Base-by-base conservation (phyloP, 2,329 filamentous ascomycete genomes). In the Fusarium nurragi region DNA sequence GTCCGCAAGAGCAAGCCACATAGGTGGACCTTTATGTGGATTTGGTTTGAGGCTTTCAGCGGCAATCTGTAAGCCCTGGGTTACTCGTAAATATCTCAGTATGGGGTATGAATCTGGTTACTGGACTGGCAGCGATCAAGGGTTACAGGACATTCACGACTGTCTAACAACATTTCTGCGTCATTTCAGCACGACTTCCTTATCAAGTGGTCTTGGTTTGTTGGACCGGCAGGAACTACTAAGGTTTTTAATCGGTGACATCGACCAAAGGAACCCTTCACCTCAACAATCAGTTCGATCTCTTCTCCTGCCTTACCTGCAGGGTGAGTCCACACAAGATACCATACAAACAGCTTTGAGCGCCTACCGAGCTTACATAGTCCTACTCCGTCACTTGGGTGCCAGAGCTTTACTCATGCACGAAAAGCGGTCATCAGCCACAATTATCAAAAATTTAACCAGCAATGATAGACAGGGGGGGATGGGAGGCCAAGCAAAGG, bases 1-100 rank as follows among this genome's bases (percentile, higher is more conserved):
- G 11, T 66, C 73, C 5, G 57, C 59, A 9, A 54, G 69, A 19
- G 63, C 57, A 6, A 46, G 64, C 8, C 54, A 65, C 22, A 40
- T 79, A 7, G 69, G 75, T 13, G 39, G 60, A 0, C 41, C 70
- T 3, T 59, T 81, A 10, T 71, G 73, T 38, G 68, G 70, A 16
- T 53, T 75, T 26, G 77, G 70, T 2, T 56, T 79, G 46, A 63
- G 55, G 45, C 56, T 76, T 34, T 77, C 78, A 21, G 74, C 74
- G 25, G 55, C 70, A 26, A 57, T 71, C 18, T 69, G 65, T 40
- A 62, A 68, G 16, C 54, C 71, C 25, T 55, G 66, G 19, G 71
- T 67, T 22, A 63, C 65, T 18, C 60, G 64, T 26, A 60, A 64
- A 41, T 76, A 75, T 65, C 46, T 76, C 6, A 36, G 57, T 13